Percentiles rank a stretch among this genome's conserved stretches.
Evolutionary conservation across 192 early-diverging fungal species (phyloP).

Genomic region (Gaertneriomyces sp.): DNA sequence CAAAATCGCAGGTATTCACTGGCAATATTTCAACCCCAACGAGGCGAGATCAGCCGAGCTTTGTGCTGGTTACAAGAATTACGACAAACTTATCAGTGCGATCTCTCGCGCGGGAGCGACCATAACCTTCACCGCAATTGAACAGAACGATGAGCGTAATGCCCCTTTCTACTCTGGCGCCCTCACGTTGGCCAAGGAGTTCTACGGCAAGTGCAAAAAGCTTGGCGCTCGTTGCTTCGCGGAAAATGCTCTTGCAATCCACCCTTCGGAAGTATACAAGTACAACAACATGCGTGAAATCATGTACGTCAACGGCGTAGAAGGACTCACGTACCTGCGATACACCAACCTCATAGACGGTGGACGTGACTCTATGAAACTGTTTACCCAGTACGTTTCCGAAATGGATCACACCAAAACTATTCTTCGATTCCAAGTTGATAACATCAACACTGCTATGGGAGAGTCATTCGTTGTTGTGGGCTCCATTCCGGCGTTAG

Average conservation of each 20-base stretch:
- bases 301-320: background rate
- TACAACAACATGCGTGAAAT: background rate
- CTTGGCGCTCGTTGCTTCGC: background rate
- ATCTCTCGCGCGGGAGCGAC: background rate
- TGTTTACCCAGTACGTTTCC: background rate
- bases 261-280: background rate
- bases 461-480: background rate
- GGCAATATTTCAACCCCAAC: background rate
- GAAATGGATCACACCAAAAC: background rate
- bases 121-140: slow-evolving; percentile 1
- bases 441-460: background rate
- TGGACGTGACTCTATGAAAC: background rate
- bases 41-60: background rate
- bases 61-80: background rate
- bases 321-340: background rate
- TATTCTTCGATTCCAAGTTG: background rate
- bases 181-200: background rate
- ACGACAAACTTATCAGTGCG: slow-evolving; percentile 1
- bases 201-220: background rate
- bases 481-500: background rate
- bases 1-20: background rate
- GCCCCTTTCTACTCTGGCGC: background rate
- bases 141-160: background rate
- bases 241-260: background rate
- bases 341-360: background rate